Evolutionary conservation across 1,284 basidiomycete species (phyloP).

Genomic region (Meripilus lineatus): DNA sequence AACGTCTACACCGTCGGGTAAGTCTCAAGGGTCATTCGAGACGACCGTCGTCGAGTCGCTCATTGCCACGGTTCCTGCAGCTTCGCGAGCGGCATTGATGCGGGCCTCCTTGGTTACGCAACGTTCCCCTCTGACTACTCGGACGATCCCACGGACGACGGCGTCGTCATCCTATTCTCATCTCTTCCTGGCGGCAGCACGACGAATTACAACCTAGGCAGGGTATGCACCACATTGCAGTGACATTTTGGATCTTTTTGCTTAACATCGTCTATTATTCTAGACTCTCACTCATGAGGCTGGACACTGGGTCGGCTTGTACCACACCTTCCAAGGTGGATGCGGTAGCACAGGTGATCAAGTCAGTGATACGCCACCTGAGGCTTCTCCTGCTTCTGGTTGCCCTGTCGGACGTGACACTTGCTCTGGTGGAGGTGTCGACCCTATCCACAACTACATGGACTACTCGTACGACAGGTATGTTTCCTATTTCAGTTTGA

Average conservation of each 20-base stretch:
- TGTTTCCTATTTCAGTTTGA: background rate
- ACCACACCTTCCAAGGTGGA: conserved; percentile 58
- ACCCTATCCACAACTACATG: conserved; percentile 37
- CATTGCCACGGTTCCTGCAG: conserved; percentile 11
- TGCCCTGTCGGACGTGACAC: conserved; percentile 45
- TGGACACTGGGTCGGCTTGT: conserved; percentile 54
- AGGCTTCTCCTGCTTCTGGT: conserved; percentile 38
- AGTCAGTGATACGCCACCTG: conserved; percentile 48
- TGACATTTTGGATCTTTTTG: background rate
- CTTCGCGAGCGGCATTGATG: conserved; percentile 30
- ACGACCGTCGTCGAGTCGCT: too few relatives aligned
- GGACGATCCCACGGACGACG: conserved; percentile 37
- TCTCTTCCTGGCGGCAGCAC: conserved; percentile 46
- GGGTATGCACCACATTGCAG: conserved; percentile 10
- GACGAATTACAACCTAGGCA: conserved; percentile 42
- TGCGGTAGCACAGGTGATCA: conserved; percentile 43
- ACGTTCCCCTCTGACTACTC: conserved; percentile 44
- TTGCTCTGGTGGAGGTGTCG: conserved; percentile 35
- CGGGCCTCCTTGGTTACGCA: conserved; percentile 44
- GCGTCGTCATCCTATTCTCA: conserved; percentile 45
- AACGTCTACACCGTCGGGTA: conserved; percentile 51
- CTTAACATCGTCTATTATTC: background rate
- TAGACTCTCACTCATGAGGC: conserved; percentile 53
- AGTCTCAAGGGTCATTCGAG: too few relatives aligned
- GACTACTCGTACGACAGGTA: conserved; percentile 22